Evolutionary conservation across 2,329 filamentous ascomycete species (phyloP).

Genomic region (Spiromastix sp.): DNA sequence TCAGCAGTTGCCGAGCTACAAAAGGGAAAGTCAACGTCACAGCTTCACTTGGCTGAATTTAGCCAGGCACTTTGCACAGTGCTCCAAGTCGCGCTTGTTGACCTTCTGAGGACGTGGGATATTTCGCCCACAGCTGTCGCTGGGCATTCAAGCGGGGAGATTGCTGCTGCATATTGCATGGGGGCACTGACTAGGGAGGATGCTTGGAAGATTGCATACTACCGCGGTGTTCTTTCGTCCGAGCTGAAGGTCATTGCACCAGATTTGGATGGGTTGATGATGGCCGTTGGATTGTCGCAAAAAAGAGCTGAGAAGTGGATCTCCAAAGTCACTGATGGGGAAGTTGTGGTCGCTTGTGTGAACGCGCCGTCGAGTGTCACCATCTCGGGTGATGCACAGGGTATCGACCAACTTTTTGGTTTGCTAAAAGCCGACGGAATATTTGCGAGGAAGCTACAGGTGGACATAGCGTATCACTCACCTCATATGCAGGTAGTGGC

Average conservation of each 20-base stretch:
- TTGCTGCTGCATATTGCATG: slow-evolving; percentile 25
- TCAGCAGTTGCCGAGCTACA: slow-evolving; percentile 10
- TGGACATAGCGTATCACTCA: slow-evolving; percentile 26
- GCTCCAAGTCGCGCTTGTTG: slow-evolving; percentile 24
- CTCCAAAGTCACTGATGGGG: slow-evolving; percentile 3
- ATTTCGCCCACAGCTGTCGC: slow-evolving; percentile 17
- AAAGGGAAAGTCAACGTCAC: slow-evolving; percentile 6
- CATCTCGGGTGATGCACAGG: slow-evolving; percentile 20
- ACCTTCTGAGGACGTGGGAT: slow-evolving; percentile 17
- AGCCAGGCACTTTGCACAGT: slow-evolving; percentile 24
- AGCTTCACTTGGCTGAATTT: slow-evolving; percentile 16
- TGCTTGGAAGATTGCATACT: slow-evolving; percentile 15
- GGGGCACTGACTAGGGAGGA: slow-evolving; percentile 10
- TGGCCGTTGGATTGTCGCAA: slow-evolving; percentile 17
- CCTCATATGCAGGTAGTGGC: slow-evolving; percentile 18
- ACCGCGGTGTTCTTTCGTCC: slow-evolving; percentile 13
- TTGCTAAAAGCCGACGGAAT: slow-evolving; percentile 12
- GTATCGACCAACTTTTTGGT: slow-evolving; percentile 12
- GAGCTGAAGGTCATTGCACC: slow-evolving; percentile 7
- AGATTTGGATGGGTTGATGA: slow-evolving; percentile 19
- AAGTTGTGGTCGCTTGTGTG: slow-evolving; percentile 18
- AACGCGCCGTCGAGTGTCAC: slow-evolving; percentile 24
- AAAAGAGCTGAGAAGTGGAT: slow-evolving; percentile 7
- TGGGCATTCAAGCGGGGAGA: slow-evolving; percentile 28
- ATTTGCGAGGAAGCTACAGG: slow-evolving; percentile 19